Evolutionary conservation across 345 rosid species (phyloP).

Genomic region (Moricandia moricandioides): DNA sequence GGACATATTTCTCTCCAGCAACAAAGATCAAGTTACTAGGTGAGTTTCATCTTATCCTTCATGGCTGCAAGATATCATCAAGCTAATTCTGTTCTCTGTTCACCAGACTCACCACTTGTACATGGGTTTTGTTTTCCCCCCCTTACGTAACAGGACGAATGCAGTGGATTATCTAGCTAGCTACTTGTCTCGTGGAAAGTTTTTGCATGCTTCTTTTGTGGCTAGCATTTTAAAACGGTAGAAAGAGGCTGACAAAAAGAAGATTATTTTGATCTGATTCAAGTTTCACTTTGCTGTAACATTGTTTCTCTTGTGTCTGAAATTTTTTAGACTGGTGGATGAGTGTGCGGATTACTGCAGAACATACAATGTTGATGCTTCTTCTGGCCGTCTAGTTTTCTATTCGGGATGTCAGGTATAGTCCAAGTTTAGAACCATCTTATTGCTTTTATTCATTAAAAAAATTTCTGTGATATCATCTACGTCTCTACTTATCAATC

Average conservation of each 20-base stretch:
- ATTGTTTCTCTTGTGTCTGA: neutral
- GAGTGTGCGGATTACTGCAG: too few relatives aligned
- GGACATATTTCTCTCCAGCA: too few relatives aligned
- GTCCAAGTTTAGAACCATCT: too few relatives aligned
- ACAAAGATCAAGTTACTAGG: too few relatives aligned
- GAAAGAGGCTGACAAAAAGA: too few relatives aligned
- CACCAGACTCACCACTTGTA: too few relatives aligned
- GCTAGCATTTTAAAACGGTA: conserved; percentile 57
- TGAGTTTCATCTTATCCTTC: conserved; percentile 21
- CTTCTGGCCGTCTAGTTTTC: conserved; percentile 62
- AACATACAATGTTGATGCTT: conserved; percentile 45
- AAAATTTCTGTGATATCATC: too few relatives aligned
- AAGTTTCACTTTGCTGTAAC: conserved; percentile 12
- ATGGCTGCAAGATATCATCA: neutral
- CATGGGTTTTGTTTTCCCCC: neutral
- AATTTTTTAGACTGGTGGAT: conserved; percentile 60
- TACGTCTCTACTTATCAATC: too few relatives aligned
- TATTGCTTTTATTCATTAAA: too few relatives aligned
- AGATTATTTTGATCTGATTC: neutral
- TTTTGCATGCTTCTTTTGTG: conserved; percentile 51
- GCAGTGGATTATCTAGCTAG: conserved; percentile 90
- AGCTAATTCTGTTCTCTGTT: too few relatives aligned
- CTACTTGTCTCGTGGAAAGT: too few relatives aligned
- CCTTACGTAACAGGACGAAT: conserved; percentile 68
- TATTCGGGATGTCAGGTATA: too few relatives aligned